Percentiles rank a stretch among this genome's conserved stretches.
Evolutionary conservation across 208 protist species (phyloP).

Genomic region (Blechomonas ayalai): DNA sequence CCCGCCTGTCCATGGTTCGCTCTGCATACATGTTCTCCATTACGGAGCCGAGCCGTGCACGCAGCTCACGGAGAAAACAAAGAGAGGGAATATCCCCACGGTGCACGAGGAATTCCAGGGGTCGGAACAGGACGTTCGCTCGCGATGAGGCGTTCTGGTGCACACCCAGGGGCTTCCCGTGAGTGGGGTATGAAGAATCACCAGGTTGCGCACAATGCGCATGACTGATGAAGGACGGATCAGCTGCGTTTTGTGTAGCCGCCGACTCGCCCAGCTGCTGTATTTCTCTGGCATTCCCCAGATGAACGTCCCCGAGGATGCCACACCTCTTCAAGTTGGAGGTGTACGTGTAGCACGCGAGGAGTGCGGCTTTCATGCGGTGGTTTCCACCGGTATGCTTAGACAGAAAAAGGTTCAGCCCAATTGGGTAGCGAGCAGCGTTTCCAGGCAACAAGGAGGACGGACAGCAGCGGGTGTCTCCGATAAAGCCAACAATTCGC

Average conservation of each 20-base stretch:
- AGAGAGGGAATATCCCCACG: slow-evolving; percentile 39
- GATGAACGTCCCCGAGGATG: slow-evolving; percentile 1
- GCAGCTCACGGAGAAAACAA: slow-evolving; percentile 55
- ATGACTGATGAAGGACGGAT: too few species aligned
- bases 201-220: too few species aligned
- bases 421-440: slow-evolving; percentile 22
- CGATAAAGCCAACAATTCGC: slow-evolving; percentile 55
- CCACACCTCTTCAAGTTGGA: slow-evolving; percentile 38
- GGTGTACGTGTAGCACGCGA: slow-evolving; percentile 49
- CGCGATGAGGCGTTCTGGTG: too few species aligned
- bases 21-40: too few species aligned
- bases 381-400: slow-evolving; percentile 51
- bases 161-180: too few species aligned
- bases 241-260: background rate
- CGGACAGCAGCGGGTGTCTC: slow-evolving; percentile 37
- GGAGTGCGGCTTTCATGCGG: slow-evolving; percentile 28
- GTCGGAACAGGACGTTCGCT: slow-evolving; percentile 21
- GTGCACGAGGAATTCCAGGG: slow-evolving; percentile 27
- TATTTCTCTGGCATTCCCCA: background rate
- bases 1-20: background rate
- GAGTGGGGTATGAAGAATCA: too few species aligned
- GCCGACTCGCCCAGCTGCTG: background rate
- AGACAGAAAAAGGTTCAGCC: slow-evolving; percentile 39
- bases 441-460: slow-evolving; percentile 20
- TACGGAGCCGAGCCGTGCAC: slow-evolving; percentile 22